A percentile compares a stretch with the other conserved stretches of the same genome.
These are phyloP conservation scores for Metarhizium anisopliae DNA, from an alignment of 2,329 filamentous ascomycete genomes.

Conservation along the genomic window DNA sequence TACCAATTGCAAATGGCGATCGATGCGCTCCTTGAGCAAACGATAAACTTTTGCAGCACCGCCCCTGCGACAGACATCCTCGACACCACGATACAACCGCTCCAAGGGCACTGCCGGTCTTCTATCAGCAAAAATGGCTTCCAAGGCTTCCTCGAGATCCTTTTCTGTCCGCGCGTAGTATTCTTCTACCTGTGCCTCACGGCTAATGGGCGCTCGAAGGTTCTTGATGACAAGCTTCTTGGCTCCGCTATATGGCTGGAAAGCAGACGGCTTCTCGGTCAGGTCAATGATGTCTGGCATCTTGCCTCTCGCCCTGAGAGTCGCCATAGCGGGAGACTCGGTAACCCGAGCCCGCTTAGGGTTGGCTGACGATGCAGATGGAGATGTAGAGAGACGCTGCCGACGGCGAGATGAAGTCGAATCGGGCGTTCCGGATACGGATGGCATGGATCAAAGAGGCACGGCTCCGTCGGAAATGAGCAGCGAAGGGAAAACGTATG, in stretches of 20 bases:
- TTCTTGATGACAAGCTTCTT: conserved; percentile 94
- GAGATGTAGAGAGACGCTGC: conserved; percentile 26
- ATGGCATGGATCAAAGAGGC: conserved; percentile 21
- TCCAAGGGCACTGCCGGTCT: conserved; percentile 69
- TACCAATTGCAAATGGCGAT: conserved; percentile 54
- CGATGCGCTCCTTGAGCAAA: conserved; percentile 57
- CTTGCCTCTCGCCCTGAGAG: conserved; percentile 30
- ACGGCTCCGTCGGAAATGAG: not conserved
- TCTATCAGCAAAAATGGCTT: conserved; percentile 59
- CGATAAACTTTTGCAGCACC: conserved; percentile 59
- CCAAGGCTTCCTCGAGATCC: conserved; percentile 65
- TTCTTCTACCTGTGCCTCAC: conserved; percentile 53
- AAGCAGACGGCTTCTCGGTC: conserved; percentile 31
- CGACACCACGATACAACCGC: conserved; percentile 79
- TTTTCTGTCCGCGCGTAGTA: conserved; percentile 72
- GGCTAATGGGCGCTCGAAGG: conserved; percentile 54
- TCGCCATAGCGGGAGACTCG: conserved; percentile 21
- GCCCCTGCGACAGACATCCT: conserved; percentile 80
- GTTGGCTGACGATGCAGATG: conserved; percentile 14
- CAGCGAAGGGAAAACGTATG: not conserved
- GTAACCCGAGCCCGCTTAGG: conserved; percentile 24
- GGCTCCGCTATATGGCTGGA: conserved; percentile 67
- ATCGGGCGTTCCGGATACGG: conserved; percentile 21
- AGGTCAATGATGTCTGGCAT: conserved; percentile 28
- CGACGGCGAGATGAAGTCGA: conserved; percentile 26